Evolutionary conservation across 495 filamentous ascomycete species (phyloP), one percentile per base, ranked within the genome.

Genomic region (Penicillium odoratum): DNA sequence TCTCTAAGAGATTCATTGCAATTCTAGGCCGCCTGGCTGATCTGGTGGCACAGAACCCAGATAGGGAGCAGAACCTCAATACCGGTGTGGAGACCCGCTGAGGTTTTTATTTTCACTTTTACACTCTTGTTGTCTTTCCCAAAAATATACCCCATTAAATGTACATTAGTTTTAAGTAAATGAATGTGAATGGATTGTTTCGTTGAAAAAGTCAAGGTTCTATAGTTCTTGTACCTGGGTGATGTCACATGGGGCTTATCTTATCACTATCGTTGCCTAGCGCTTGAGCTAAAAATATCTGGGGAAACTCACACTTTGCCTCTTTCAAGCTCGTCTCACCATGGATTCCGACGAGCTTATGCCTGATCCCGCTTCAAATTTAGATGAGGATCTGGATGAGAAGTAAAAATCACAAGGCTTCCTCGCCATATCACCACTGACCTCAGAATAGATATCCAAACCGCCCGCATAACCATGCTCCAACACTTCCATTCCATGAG

Each of bases 401-500:
- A 89, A 88, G 87, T 90, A 74, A 67, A 28, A 15, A 3, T 15
- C 8, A 46, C 31, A 11, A 48, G 4, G n/a, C 34, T 13, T n/a
- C 11, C 25, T 21, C n/a, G 7, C 55, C 10, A n/a, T n/a, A 47
- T 52, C n/a, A 48, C n/a, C 8, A 16, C 70, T 77, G 47, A 78
- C 65, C 26, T 6, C 42, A 29, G 58, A 38, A 29, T 29, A 92
- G 88, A 64, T 97, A 90, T 69, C 92, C 92, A 31, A 87, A 93
- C 66, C 84, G 92, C 8, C 94, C 94, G 3, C 82, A 74, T 50
- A 98, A 98, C 69, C 83, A 85, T 60, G 84, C 84, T 26, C 77
- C 82, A 44, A 96, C 93, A 1, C 74, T 94, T 3, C 84, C 85
- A n/a, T 98, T 98, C 70, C 85, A 90, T 61, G 84, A 89, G 11